Evolutionary conservation across 2,329 filamentous ascomycete species (phyloP).

Genomic region (Arthroderma uncinatum): DNA sequence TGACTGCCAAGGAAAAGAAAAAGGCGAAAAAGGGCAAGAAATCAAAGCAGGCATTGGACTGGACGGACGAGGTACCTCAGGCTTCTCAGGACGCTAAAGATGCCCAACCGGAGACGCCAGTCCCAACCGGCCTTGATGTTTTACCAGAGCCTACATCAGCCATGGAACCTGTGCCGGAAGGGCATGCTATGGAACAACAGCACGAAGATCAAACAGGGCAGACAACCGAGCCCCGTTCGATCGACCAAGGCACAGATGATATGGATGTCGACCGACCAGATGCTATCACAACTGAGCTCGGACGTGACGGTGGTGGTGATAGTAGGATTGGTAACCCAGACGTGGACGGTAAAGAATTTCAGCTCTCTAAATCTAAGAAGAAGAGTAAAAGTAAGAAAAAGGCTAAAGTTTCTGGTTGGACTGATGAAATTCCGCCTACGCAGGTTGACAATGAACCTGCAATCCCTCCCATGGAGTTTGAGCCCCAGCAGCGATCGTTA

Average conservation of each 20-base stretch:
- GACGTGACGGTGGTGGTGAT: not conserved
- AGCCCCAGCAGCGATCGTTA: constrained; percentile 1
- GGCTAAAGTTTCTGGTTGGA: constrained; percentile 33
- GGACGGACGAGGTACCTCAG: not conserved
- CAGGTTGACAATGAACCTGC: constrained; percentile 31
- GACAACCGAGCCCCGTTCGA: not conserved
- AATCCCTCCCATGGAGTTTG: constrained; percentile 2
- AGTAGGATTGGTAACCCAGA: constrained; percentile 15
- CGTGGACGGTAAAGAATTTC: constrained; percentile 37
- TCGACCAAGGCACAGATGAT: not conserved
- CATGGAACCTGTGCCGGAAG: not conserved
- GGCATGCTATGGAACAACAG: not conserved
- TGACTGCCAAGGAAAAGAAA: constrained; percentile 27
- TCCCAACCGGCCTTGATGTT: not conserved
- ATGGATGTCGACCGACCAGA: not conserved
- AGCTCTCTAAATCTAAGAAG: constrained; percentile 32
- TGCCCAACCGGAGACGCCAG: not conserved
- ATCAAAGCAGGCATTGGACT: constrained; percentile 19
- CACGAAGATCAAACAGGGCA: not conserved
- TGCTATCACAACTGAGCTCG: not conserved
- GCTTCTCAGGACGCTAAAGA: not conserved
- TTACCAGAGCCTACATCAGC: not conserved
- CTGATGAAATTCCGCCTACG: constrained; percentile 35
- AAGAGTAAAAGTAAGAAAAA: constrained; percentile 26
- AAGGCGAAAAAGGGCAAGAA: constrained; percentile 40